Evolutionary conservation across 2,329 filamentous ascomycete species (phyloP).

Genomic region (Sclerotinia glacialis): DNA sequence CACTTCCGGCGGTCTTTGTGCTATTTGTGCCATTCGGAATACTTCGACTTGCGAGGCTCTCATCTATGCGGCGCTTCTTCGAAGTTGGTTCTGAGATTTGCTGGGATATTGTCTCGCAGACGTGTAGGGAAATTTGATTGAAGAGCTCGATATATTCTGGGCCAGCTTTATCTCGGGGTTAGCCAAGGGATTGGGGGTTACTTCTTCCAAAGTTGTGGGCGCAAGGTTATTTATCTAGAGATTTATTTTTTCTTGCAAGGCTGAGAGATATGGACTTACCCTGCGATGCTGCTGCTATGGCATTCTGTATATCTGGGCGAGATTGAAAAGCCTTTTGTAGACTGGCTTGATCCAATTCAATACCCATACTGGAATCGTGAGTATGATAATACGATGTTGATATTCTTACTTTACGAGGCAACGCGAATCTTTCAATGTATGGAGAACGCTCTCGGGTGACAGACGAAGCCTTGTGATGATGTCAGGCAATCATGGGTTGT

Average conservation of each 20-base stretch:
- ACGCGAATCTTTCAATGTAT: conserved; percentile 16
- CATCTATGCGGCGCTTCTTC: conserved; percentile 39
- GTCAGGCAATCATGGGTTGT: conserved; percentile 17
- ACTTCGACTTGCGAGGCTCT: conserved; percentile 31
- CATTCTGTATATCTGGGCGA: conserved; percentile 36
- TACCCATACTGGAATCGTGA: conserved; percentile 29
- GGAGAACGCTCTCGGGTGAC: conserved; percentile 18
- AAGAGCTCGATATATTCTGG: conserved; percentile 39
- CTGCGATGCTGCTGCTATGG: conserved; percentile 37
- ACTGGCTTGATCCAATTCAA: conserved; percentile 34
- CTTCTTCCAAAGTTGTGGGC: background rate
- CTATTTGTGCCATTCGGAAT: conserved; percentile 30
- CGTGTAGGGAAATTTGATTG: conserved; percentile 39
- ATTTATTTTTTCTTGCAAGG: conserved; percentile 19
- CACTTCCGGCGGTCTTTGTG: conserved; percentile 17
- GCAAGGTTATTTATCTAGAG: conserved; percentile 7
- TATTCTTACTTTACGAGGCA: conserved; percentile 6
- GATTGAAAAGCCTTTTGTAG: conserved; percentile 38
- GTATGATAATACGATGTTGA: conserved; percentile 10
- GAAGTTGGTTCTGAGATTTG: conserved; percentile 32
- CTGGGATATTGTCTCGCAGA: conserved; percentile 28
- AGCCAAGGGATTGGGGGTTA: background rate
- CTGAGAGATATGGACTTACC: conserved; percentile 32
- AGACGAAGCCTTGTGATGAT: conserved; percentile 23
- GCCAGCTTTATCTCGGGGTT: conserved; percentile 27